Evolutionary conservation across 768 basidiomycete genomes (phyloP), one percentile per base, ranked within the genome.

Genomic region (Nidularia pulvinata): DNA sequence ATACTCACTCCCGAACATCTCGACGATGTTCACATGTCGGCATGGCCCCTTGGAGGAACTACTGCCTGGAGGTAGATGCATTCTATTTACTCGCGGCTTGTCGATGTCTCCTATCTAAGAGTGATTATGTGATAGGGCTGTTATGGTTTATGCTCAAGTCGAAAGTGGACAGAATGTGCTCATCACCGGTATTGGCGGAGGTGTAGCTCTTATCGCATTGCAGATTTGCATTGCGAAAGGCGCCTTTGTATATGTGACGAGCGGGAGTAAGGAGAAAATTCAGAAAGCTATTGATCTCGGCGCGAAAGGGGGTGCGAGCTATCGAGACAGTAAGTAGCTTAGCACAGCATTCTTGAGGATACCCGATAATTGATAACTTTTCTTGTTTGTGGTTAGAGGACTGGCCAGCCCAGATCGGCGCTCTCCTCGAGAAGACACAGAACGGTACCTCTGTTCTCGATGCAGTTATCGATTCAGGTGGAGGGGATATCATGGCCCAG

Each of bases 161-260:
- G 55, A 80, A 49, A 60, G 69, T 11, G 89, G 84, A 6, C 83
- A 93, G 35, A 88, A 86, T 49, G 77, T 95, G 39, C 80, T 94
- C 45, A 86, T 95, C 54, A 91, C 89, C 0, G 91, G 91, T 14
- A 83, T 89, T 44, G 91, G 91, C 22, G 92, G 92, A 16, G 92
- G 93, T 10, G 93, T 95, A 37, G 93, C 93, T 0, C 74, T 94
- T 32, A 60, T 83, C 39, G 85, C 88, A 0, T 68, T 93, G 55
- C 91, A 95, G 65, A 67, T 93, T 7, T 89, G 85, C 63, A 60
- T 92, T 3, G 91, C 89, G 0, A 79, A 78, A 51, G 89, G 92
- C 32, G 88, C 89, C 1, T 80, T 80, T 34, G 90, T 93, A n/a
- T 94, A 86, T 65, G 90, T 93, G 22, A 90, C 93, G 4, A 91